Evolutionary conservation across 148 eudicot species (phyloP), one percentile per base, ranked within the genome.

Genomic region (Heliosperma pusillum): DNA sequence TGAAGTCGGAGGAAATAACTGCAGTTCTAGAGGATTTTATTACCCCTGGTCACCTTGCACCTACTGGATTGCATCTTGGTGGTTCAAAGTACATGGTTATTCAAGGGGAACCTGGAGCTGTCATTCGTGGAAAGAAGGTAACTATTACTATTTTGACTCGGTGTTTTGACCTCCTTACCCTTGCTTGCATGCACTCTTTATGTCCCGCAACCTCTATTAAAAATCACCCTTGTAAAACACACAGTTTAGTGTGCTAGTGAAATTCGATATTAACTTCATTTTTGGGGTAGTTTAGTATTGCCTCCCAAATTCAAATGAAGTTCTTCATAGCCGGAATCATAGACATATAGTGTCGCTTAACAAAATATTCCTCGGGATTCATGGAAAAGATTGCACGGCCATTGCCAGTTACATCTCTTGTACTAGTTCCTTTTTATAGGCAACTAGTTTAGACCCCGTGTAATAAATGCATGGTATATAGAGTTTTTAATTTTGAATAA

Each of bases 21-120:
- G 83, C 69, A 30, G 26, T 83, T 45, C 58, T 85, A 81, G 80
- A 82, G 68, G 90, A 89, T 73, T 87, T 87, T 71, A 75, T 72
- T 9, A 86, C 84, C 75, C 89, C 90, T 30, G 90, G 90, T 15
- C 65, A 73, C n/a, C 93, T 89, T 64, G 93, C 93, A 58, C 93
- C 90, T 1, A 89, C 93, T 44, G 90, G 93, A 25, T 77, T 89
- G 72, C 73, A 76, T 79, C 81, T 89, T 29, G 89, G 86, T 65
- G 88, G 90, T 30, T 64, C 82, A 27, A 89, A 89, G 80, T 87
- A 88, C 74, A 89, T 89, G 93, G 93, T 89, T 57, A 87, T 89
- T 55, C 89, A 87, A 76, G 90, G 93, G 10, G 90, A 87, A 73
- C 77, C 87, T 5, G 86, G 85, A 22, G 87, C 81, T 69, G 93